Conservation (phyloP, 441 rosid genomes). For the Syzygium malaccense region DNA sequence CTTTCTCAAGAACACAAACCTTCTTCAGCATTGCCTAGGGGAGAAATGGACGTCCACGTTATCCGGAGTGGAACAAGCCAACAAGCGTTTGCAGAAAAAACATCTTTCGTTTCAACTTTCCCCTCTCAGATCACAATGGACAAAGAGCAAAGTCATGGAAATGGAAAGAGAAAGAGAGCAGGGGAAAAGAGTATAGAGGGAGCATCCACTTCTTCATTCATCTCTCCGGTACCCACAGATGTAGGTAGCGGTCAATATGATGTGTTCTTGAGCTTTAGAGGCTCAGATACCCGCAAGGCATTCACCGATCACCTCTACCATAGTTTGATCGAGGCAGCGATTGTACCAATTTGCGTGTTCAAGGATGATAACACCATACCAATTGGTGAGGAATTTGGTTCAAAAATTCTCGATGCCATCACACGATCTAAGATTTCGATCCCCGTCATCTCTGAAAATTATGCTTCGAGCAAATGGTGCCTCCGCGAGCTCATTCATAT, state of each 20-base stretch:
- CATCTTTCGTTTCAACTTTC: background rate
- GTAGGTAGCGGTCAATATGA: background rate
- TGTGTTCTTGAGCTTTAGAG: background rate
- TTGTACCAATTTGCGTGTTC: fast-evolving
- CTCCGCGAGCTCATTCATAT: background rate
- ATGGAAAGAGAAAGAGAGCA: background rate
- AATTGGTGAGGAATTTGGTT: no score
- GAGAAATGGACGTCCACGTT: background rate
- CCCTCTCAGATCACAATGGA: background rate
- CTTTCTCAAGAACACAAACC: background rate
- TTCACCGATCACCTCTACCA: background rate
- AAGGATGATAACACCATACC: background rate
- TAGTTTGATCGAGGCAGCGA: fast-evolving
- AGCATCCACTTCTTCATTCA: background rate
- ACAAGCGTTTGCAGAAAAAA: background rate
- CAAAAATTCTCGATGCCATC: fast-evolving
- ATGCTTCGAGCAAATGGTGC: background rate
- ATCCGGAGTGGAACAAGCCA: background rate
- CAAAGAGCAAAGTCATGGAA: background rate
- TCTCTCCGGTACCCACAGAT: background rate
- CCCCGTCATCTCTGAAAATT: background rate
- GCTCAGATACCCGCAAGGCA: background rate
- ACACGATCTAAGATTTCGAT: background rate
- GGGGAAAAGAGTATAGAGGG: background rate
- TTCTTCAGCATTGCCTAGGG: background rate